Conservation (phyloP, 495 filamentous ascomycete species). For the Neurospora sp. region DNA sequence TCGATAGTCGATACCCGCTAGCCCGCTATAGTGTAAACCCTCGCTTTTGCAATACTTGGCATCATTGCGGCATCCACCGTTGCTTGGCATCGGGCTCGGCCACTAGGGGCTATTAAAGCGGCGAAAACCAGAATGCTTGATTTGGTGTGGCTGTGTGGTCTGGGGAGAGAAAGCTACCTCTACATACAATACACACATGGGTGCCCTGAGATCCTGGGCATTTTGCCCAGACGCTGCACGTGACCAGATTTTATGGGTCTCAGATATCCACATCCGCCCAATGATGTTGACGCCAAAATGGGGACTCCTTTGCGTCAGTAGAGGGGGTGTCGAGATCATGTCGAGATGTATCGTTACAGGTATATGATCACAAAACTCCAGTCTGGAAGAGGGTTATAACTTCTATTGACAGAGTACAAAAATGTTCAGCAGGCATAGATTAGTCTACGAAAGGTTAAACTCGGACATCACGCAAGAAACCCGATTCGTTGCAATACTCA, state of each 20-base stretch:
- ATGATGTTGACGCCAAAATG: too few species aligned
- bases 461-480: background rate
- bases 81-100: background rate
- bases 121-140: too few species aligned
- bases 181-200: too few species aligned
- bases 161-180: too few species aligned
- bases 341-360: background rate
- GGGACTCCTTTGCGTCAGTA: too few species aligned
- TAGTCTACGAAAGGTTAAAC: background rate
- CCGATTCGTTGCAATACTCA: background rate
- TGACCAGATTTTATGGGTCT: too few species aligned
- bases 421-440: background rate
- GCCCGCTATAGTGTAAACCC: background rate
- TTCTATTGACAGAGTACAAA: background rate
- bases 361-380: background rate
- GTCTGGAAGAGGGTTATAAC: background rate
- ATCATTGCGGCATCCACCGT: background rate
- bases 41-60: background rate
- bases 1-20: background rate
- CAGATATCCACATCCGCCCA: too few species aligned
- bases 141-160: too few species aligned
- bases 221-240: too few species aligned
- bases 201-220: too few species aligned
- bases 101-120: background rate
- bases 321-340: too few species aligned